Evolutionary conservation across 768 basidiomycete species (phyloP).

Genomic region (Xerocomus brunneocitrinus): DNA sequence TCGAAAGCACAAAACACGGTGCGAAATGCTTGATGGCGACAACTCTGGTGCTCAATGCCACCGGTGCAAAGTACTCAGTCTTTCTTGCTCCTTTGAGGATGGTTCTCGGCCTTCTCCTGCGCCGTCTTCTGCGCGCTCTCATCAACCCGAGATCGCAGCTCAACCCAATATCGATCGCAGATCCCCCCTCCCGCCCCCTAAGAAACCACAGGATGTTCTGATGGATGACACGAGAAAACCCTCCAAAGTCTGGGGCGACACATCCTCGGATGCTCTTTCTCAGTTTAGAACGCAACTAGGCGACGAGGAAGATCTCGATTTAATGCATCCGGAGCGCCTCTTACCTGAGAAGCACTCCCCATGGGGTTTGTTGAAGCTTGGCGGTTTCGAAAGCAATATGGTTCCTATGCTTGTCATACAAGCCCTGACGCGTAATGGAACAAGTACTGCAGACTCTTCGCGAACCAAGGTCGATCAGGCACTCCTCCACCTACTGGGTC

Average conservation of each 20-base stretch:
- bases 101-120: constrained; percentile 13
- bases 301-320: constrained; percentile 26
- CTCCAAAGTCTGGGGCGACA: constrained; percentile 19
- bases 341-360: constrained; percentile 33
- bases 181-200: constrained; percentile 19
- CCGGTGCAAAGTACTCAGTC: constrained; percentile 45
- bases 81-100: constrained; percentile 45
- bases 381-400: constrained; percentile 40
- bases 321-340: constrained; percentile 34
- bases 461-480: constrained; percentile 23
- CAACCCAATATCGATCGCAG: constrained; percentile 22
- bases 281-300: constrained; percentile 17
- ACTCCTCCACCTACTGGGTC: constrained; percentile 31
- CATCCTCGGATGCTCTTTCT: constrained; percentile 10
- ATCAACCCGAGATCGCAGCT: constrained; percentile 17
- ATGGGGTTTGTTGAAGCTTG: constrained; percentile 38
- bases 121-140: constrained; percentile 16
- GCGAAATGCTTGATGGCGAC: constrained; percentile 45
- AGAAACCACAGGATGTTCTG: constrained; percentile 16
- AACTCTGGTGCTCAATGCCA: constrained; percentile 39
- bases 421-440: constrained; percentile 32
- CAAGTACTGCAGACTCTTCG: constrained; percentile 19
- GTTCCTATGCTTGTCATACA: constrained; percentile 46
- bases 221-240: constrained; percentile 22
- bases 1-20: constrained; percentile 46